These are phyloP conservation scores for Urostyla sp. DNA, from an alignment of 73 alveolate species.

Conservation along the genomic window DNA sequence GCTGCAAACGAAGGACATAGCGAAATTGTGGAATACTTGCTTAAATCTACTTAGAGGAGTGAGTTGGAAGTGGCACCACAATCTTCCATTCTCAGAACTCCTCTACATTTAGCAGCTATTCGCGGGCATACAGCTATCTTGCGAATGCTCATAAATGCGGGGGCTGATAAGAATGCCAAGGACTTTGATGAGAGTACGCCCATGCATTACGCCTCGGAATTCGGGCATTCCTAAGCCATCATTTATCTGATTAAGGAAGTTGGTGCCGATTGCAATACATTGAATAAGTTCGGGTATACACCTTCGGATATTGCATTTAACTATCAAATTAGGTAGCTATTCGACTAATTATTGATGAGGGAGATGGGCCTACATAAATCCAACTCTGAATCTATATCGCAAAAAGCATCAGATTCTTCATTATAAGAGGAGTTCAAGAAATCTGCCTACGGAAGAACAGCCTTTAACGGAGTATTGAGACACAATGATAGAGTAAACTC, in stretches of 20 bases:
- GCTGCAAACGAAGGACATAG: constrained; percentile 73
- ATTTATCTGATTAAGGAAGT: constrained; percentile 28
- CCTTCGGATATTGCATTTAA: constrained; percentile 61
- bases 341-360: neutral
- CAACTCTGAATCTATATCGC: too few relatives aligned
- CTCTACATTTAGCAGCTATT: constrained; percentile 83
- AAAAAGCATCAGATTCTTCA: too few relatives aligned
- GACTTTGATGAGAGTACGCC: constrained; percentile 94
- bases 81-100: constrained; percentile 81
- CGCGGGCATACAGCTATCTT: constrained; percentile 85
- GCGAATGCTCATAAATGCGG: constrained; percentile 78
- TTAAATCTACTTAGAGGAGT: constrained; percentile 35
- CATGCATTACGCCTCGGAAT: constrained; percentile 84
- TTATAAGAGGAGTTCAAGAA: neutral
- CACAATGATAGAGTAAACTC: constrained; percentile 66
- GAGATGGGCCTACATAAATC: too few relatives aligned
- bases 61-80: constrained; percentile 46
- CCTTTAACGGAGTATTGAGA: constrained; percentile 61
- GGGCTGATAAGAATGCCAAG: constrained; percentile 79
- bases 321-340: constrained; percentile 37
- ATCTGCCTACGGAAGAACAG: constrained; percentile 49
- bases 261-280: constrained; percentile 13
- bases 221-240: constrained; percentile 62
- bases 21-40: constrained; percentile 52
- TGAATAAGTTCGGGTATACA: constrained; percentile 57